A percentile compares a stretch with the other conserved stretches of the same genome.
Evolutionary conservation across 495 filamentous ascomycete species (phyloP).

Genomic region (Choiromyces venosus): DNA sequence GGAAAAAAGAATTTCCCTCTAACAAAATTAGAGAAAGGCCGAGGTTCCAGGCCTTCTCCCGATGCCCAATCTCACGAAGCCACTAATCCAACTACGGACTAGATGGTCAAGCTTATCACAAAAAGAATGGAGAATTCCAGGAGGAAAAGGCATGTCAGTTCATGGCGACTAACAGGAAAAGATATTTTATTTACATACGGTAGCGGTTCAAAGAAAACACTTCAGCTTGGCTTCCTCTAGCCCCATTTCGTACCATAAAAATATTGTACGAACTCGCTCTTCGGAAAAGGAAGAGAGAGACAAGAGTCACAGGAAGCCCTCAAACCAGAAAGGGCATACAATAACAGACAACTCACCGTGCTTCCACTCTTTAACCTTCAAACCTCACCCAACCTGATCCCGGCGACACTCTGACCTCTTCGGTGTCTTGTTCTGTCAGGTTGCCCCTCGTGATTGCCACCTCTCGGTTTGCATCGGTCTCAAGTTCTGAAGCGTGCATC

Average conservation of each 20-base stretch:
- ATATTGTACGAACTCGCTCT: neutral
- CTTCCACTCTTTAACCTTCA: neutral
- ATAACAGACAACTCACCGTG: conserved; percentile 16
- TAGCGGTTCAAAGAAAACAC: neutral
- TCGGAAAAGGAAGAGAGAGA: neutral
- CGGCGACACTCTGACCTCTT: neutral
- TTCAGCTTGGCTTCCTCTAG: too few relatives aligned
- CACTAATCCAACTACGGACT: neutral
- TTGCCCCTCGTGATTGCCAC: neutral
- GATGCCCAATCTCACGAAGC: neutral
- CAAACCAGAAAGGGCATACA: neutral
- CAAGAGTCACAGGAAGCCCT: neutral
- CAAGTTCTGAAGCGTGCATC: neutral
- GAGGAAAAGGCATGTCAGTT: neutral
- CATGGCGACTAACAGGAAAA: neutral
- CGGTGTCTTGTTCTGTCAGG: neutral
- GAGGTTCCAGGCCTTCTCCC: neutral
- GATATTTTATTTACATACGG: neutral
- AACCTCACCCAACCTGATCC: neutral
- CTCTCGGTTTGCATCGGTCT: neutral
- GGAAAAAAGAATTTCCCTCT: neutral
- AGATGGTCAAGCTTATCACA: neutral
- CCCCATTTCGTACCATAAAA: neutral
- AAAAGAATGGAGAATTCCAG: neutral
- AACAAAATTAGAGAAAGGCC: neutral